phyloP scores from a whole-genome alignment of 2,329 filamentous ascomycete species.

The Juglanconis sp. region DNA sequence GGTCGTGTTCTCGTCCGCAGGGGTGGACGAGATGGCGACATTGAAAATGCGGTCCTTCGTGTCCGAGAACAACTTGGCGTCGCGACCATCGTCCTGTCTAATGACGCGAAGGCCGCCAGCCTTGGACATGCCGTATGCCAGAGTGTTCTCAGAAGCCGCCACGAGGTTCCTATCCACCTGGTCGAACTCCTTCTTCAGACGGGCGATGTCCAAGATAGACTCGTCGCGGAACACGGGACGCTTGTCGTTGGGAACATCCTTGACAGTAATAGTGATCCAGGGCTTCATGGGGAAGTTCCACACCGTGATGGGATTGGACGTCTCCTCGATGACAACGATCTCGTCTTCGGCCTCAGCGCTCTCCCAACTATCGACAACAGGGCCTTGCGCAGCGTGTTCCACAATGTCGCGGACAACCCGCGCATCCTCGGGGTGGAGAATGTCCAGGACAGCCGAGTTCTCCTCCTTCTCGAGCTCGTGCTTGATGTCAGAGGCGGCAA shows the following conservation, averaged over 20 bases:
- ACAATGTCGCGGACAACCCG: slow-evolving; percentile 48
- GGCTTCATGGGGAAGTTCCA: slow-evolving; percentile 97
- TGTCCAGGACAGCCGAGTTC: slow-evolving; percentile 52
- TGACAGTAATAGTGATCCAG: slow-evolving; percentile 84
- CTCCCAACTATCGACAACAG: slow-evolving; percentile 86
- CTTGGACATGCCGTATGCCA: slow-evolving; percentile 91
- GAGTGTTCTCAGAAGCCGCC: slow-evolving; percentile 84
- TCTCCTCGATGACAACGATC: slow-evolving; percentile 62
- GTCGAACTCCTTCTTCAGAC: slow-evolving; percentile 96
- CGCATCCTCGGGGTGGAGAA: slow-evolving; percentile 48
- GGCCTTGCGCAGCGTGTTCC: slow-evolving; percentile 56
- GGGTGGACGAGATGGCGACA: slow-evolving; percentile 74
- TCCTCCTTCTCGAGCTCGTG: slow-evolving; percentile 53
- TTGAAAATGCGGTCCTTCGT: slow-evolving; percentile 95
- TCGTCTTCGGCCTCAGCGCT: slow-evolving; percentile 74
- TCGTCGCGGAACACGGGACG: slow-evolving; percentile 70
- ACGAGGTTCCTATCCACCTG: slow-evolving; percentile 93
- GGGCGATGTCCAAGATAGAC: slow-evolving; percentile 85
- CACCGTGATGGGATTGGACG: slow-evolving; percentile 67
- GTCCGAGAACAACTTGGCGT: slow-evolving; percentile 87
- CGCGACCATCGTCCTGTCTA: slow-evolving; percentile 86
- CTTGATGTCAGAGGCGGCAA: slow-evolving; percentile 47
- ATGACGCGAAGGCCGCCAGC: slow-evolving; percentile 91
- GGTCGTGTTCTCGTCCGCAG: slow-evolving; percentile 49
- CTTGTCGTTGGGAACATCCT: slow-evolving; percentile 51